phyloP scores from a whole-genome alignment of 1,139 yeast species.

The Magnusiomyces magnusii region DNA sequence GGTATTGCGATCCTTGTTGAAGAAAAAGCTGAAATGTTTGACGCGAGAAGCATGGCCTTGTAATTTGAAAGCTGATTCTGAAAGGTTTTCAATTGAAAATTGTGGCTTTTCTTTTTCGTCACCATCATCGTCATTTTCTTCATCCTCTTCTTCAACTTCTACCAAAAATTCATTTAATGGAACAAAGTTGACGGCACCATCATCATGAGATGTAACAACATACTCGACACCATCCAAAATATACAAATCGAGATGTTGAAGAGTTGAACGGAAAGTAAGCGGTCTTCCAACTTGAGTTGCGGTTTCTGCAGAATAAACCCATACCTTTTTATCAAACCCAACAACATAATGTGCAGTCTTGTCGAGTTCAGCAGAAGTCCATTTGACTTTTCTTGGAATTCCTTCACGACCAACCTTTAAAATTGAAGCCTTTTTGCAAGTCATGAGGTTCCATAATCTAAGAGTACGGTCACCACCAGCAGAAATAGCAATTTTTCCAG shows the following conservation, averaged over 20 bases:
- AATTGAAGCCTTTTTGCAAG: conserved; percentile 86
- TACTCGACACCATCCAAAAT: conserved; percentile 40
- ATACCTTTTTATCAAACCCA: conserved; percentile 58
- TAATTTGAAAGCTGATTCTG: conserved; percentile 39
- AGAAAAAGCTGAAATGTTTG: conserved; percentile 59
- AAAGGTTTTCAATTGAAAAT: conserved; percentile 23
- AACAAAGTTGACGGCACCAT: conserved; percentile 60
- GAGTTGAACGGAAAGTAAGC: conserved; percentile 44
- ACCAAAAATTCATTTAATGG: conserved; percentile 31
- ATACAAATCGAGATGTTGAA: conserved; percentile 61
- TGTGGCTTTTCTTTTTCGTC: conserved; percentile 32
- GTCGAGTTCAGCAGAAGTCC: conserved; percentile 26
- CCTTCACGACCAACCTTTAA: conserved; percentile 55
- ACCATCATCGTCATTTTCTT: conserved; percentile 31
- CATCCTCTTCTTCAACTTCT: conserved; percentile 29
- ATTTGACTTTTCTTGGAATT: conserved; percentile 30
- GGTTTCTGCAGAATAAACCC: conserved; percentile 56
- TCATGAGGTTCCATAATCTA: conserved; percentile 92
- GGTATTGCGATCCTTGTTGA: conserved; percentile 34
- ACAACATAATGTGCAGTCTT: conserved; percentile 58
- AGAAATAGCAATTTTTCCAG: conserved; percentile 86
- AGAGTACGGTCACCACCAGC: conserved; percentile 81
- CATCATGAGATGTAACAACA: conserved; percentile 58
- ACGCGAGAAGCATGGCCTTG: conserved; percentile 82
- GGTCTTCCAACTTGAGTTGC: conserved; percentile 50